Conservation (phyloP, 345 rosid genomes). For the Iberis pinnata region DNA sequence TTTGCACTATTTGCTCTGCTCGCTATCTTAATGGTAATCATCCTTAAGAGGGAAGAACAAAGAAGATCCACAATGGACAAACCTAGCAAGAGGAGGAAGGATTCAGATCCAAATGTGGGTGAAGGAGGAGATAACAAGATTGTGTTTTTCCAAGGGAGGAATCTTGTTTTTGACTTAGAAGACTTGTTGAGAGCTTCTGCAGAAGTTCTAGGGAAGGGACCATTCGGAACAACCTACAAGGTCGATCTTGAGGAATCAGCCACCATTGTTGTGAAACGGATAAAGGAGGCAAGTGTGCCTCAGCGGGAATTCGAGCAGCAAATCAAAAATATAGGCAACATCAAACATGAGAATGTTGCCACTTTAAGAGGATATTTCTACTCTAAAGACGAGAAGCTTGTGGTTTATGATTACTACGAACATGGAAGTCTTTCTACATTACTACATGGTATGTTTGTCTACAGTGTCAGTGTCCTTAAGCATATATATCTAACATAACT, state of each 20-base stretch:
- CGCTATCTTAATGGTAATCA: slow-evolving; percentile 37
- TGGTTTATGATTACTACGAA: slow-evolving; percentile 64
- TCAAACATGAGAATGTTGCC: slow-evolving; percentile 75
- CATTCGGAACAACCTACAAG: slow-evolving; percentile 78
- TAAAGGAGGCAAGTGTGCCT: slow-evolving; percentile 66
- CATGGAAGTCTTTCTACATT: slow-evolving; percentile 69
- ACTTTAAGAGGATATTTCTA: slow-evolving; percentile 73
- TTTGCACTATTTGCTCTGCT: slow-evolving; percentile 36
- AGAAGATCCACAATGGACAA: slow-evolving; percentile 37
- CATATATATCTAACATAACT: slow-evolving; percentile 2
- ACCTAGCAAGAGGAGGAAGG: slow-evolving; percentile 41
- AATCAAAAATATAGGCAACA: slow-evolving; percentile 61
- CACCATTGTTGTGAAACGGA: slow-evolving; percentile 84
- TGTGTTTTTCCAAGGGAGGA: slow-evolving; percentile 82
- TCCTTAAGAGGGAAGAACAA: slow-evolving; percentile 28
- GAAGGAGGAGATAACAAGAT: slow-evolving; percentile 54
- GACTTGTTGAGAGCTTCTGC: slow-evolving; percentile 93
- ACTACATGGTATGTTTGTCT: slow-evolving; percentile 51
- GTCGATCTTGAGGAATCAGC: slow-evolving; percentile 78
- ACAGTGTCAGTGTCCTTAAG: neutral
- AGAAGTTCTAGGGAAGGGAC: slow-evolving; percentile 94
- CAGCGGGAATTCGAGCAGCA: slow-evolving; percentile 88
- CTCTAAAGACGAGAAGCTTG: slow-evolving; percentile 93
- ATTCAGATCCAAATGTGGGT: slow-evolving; percentile 39
- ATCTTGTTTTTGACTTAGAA: slow-evolving; percentile 70